phyloP scores from a whole-genome alignment of 2,329 filamentous ascomycete genomes.

The Penicillium psychrosexuale region DNA sequence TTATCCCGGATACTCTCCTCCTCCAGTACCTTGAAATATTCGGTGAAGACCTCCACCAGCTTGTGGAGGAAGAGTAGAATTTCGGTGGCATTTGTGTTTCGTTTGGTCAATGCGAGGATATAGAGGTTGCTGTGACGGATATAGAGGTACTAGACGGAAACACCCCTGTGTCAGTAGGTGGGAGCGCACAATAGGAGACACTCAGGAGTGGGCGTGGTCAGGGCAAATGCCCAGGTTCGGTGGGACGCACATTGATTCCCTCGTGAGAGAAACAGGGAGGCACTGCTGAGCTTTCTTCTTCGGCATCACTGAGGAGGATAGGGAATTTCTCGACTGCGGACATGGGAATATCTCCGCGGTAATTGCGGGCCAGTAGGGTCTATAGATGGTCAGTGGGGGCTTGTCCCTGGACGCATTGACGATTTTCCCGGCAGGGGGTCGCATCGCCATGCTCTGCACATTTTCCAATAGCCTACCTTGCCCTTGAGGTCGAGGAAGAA shows the following conservation, averaged over 20 bases:
- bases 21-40: constrained; percentile 99
- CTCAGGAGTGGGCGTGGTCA: constrained; percentile 6
- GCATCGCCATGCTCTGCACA: neutral
- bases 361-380: constrained; percentile 98
- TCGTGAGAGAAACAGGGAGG: constrained; percentile 98
- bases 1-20: constrained; percentile 99
- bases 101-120: constrained; percentile 94
- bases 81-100: constrained; percentile 97
- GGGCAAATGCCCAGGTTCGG: neutral
- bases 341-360: constrained; percentile 98
- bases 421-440: neutral
- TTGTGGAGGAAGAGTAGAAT: constrained; percentile 98
- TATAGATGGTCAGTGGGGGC: constrained; percentile 41
- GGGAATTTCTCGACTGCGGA: constrained; percentile 98
- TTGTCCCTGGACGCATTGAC: constrained; percentile 23
- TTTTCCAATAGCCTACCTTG: constrained; percentile 65
- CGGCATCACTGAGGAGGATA: constrained; percentile 89
- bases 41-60: constrained; percentile 97
- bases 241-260: constrained; percentile 81
- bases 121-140: constrained; percentile 99
- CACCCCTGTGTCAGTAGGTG: constrained; percentile 12
- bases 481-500: constrained; percentile 99
- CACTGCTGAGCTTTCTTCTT: constrained; percentile 97
- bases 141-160: constrained; percentile 75
- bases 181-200: constrained; percentile 14